phyloP scores from a whole-genome alignment of 345 rosid genomes.

The Xanthoceras sorbifolium region DNA sequence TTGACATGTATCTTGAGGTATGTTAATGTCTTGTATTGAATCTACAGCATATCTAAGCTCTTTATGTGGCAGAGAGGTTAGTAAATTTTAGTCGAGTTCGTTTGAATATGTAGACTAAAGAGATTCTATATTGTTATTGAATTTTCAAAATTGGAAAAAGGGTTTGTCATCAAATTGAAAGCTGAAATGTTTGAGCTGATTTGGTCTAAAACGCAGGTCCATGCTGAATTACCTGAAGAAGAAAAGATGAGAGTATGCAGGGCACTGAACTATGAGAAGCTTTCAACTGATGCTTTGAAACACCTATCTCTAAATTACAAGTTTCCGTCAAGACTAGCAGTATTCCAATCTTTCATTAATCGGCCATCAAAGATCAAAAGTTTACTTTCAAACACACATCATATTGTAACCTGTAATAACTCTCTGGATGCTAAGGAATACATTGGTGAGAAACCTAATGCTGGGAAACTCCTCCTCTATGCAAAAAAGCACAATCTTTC shows the following conservation, averaged over 20 bases:
- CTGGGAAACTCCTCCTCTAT: slow-evolving; percentile 16
- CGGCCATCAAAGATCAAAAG: slow-evolving; percentile 29
- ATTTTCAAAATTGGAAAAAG: too few species aligned
- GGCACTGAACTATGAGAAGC: slow-evolving; percentile 46
- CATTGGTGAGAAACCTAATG: not conserved
- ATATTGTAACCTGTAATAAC: not conserved
- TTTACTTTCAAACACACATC: not conserved
- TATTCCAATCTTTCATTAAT: slow-evolving; percentile 31
- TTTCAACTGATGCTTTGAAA: slow-evolving; percentile 35
- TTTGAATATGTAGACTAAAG: not conserved
- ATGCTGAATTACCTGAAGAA: slow-evolving; percentile 32
- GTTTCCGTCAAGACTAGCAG: slow-evolving; percentile 38
- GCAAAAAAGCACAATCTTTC: slow-evolving; percentile 24
- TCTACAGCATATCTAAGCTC: too few species aligned
- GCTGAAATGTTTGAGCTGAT: not conserved
- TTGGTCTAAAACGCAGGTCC: slow-evolving; percentile 38
- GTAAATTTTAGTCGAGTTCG: not conserved
- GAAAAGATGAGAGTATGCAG: slow-evolving; percentile 39
- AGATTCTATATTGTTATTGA: too few species aligned
- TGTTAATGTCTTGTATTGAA: not conserved
- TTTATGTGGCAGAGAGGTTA: too few species aligned
- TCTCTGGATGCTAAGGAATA: not conserved
- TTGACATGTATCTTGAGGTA: slow-evolving; percentile 59
- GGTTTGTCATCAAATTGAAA: not conserved
- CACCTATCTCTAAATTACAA: slow-evolving; percentile 39